These are phyloP conservation scores for Vararia minispora DNA, from an alignment of 768 basidiomycete species.

Conservation along the genomic window DNA sequence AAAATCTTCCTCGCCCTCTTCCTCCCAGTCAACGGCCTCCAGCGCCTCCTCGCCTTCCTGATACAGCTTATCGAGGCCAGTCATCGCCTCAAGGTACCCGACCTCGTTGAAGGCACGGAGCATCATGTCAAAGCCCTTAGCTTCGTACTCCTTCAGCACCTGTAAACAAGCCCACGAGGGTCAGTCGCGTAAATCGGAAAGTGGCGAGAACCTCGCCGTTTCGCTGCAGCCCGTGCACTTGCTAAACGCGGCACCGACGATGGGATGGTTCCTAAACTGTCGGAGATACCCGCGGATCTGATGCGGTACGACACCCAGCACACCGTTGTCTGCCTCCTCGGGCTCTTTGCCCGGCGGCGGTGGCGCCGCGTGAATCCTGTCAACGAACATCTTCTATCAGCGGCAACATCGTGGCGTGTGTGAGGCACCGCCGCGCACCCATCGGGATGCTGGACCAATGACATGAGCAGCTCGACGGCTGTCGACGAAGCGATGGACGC, in stretches of 20 bases:
- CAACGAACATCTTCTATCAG: no score
- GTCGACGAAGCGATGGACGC: constrained; percentile 88
- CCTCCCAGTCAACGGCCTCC: constrained; percentile 39
- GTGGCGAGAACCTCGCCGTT: constrained; percentile 34
- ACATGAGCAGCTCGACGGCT: constrained; percentile 86
- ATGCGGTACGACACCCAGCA: constrained; percentile 86
- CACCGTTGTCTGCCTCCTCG: constrained; percentile 26
- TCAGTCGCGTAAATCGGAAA: neutral
- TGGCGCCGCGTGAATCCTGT: constrained; percentile 54
- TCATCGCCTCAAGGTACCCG: constrained; percentile 54
- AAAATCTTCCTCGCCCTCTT: constrained; percentile 25
- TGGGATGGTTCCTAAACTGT: constrained; percentile 74
- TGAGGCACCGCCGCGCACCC: no score
- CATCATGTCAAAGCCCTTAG: constrained; percentile 72
- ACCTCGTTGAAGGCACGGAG: constrained; percentile 76
- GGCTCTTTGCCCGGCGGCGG: constrained; percentile 35
- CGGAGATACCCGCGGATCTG: constrained; percentile 86
- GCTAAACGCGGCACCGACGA: constrained; percentile 80
- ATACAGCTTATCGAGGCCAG: constrained; percentile 45
- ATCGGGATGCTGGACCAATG: constrained; percentile 79
- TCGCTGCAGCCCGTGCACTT: constrained; percentile 88
- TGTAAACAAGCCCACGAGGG: constrained; percentile 19
- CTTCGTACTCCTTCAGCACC: constrained; percentile 76
- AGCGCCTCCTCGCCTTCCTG: constrained; percentile 39
- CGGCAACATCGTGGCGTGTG: no score